Base-by-base conservation (phyloP, 129 eudicot species). In the Lactuca sativa region DNA sequence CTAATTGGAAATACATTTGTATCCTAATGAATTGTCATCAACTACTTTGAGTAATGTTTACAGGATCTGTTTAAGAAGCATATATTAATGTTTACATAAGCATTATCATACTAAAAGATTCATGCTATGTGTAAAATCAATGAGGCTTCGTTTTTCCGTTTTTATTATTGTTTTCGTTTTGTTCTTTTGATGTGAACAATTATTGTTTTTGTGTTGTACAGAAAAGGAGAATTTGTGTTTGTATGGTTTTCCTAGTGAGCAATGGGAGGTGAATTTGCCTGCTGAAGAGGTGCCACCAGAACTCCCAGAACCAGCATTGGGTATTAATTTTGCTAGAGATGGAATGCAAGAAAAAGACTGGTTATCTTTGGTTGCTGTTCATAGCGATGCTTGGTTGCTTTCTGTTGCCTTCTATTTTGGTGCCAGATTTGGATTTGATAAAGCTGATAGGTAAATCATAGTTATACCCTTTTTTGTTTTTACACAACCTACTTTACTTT, bases 291-390 rank as follows among this genome's bases (percentile, higher is more conserved):
- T 83, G 31, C 97, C 92, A 48, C 97, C 92, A 1, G 92, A 85
- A 66, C 88, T 91, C 48, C 97, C 97, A n/a, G 95, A 91, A 74
- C 96, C 97, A 58, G 97, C 90, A 47, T 59, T 85, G 71, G 95
- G 95, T 30, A 90, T 90, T 59, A 90, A 86, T 85, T 86, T 87
- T 81, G 95, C 95, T 57, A 83, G 97, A 72, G 95, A 87, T 64
- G 97, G 92, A 49, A 91, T 91, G 97, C 88, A 81, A 77, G 95
- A 91, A 66, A 87, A 85, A 70, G 92, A 91, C 59, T 91, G 97
- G 95, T 63, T 91, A 54, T 78, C 97, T 71, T 77, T 87, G 66
- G 95, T 90, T 66, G 89, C 97, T 62, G 92, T 85, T 37, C 97
- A 90, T 73, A 88, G 97, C 71, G 97, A 91, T 72, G 86, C 90